Percentiles rank a stretch among this genome's conserved stretches.
Conservation (phyloP, 352 stramenopile species). For the Phytophthora capsici region DNA sequence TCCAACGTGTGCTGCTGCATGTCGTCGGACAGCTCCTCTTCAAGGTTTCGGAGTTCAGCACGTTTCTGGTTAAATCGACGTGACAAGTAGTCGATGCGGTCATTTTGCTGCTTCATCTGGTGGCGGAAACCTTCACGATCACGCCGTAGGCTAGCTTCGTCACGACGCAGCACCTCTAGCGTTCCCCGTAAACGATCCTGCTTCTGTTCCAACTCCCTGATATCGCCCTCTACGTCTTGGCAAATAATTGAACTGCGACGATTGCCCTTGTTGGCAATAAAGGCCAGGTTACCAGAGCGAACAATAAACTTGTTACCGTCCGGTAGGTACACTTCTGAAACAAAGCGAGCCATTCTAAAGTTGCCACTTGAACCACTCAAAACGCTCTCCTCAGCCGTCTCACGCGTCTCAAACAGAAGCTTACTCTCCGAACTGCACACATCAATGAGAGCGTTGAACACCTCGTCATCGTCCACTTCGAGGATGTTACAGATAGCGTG, state of each 20-base stretch:
- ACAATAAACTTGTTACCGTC: slow-evolving; percentile 83
- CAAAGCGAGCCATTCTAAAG: slow-evolving; percentile 67
- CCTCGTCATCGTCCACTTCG: slow-evolving; percentile 73
- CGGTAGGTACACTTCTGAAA: slow-evolving; percentile 75
- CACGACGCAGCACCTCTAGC: slow-evolving; percentile 54
- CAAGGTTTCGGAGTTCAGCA: slow-evolving; percentile 62
- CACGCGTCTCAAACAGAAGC: slow-evolving; percentile 69
- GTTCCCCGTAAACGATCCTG: slow-evolving; percentile 58
- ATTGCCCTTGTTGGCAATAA: slow-evolving; percentile 78
- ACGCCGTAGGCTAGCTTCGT: slow-evolving; percentile 53
- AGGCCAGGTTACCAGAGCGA: slow-evolving; percentile 76
- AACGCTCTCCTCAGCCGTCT: slow-evolving; percentile 58
- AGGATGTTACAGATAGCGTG: slow-evolving; percentile 84
- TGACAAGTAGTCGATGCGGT: slow-evolving; percentile 65
- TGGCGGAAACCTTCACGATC: slow-evolving; percentile 52
- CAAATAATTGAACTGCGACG: slow-evolving; percentile 75
- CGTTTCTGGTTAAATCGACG: slow-evolving; percentile 61
- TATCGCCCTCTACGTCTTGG: slow-evolving; percentile 71
- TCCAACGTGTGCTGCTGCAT: slow-evolving; percentile 71
- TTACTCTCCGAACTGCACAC: slow-evolving; percentile 82
- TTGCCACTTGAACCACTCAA: slow-evolving; percentile 62
- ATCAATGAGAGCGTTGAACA: slow-evolving; percentile 86
- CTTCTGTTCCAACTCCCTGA: slow-evolving; percentile 61
- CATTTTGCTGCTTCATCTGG: slow-evolving; percentile 53
- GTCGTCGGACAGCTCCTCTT: slow-evolving; percentile 75